These are phyloP conservation scores for Takakia lepidozioides DNA, from an alignment of 225 moss, liverwort and hornwort species.

Conservation along the genomic window DNA sequence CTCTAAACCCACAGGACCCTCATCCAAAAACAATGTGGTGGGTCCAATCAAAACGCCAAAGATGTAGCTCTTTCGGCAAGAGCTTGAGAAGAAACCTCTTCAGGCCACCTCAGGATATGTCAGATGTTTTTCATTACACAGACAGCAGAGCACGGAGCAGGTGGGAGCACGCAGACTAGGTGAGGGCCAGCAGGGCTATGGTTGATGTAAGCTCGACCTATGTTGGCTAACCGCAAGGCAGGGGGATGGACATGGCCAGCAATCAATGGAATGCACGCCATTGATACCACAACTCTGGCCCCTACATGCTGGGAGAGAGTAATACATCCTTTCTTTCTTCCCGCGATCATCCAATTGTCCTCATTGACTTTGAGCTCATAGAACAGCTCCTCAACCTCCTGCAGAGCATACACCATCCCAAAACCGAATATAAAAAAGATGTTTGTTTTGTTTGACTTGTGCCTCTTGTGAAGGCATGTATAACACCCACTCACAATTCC, in stretches of 20 bases:
- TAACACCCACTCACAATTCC: no score
- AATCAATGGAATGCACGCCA: conserved; percentile 90
- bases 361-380: conserved; percentile 81
- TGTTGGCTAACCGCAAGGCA: conserved; percentile 74
- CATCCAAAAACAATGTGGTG: no score
- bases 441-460: no score
- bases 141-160: conserved; percentile 82
- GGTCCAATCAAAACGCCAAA: no score
- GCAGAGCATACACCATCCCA: no score
- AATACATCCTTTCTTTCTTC: conserved; percentile 75
- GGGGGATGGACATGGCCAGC: conserved; percentile 98
- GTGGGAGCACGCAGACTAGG: conserved; percentile 90
- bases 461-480: no score
- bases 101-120: no score
- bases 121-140: conserved; percentile 69
- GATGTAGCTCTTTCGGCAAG: no score
- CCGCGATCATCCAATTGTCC: conserved; percentile 97
- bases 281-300: conserved; percentile 71
- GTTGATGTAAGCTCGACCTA: conserved; percentile 83
- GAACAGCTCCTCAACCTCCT: conserved; percentile 64
- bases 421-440: no score
- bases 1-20: no score
- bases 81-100: no score
- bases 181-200: conserved; percentile 95
- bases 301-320: conserved; percentile 57